These are phyloP conservation scores for Candida xyloterini DNA, from an alignment of 805 yeast species.

Conservation along the genomic window DNA sequence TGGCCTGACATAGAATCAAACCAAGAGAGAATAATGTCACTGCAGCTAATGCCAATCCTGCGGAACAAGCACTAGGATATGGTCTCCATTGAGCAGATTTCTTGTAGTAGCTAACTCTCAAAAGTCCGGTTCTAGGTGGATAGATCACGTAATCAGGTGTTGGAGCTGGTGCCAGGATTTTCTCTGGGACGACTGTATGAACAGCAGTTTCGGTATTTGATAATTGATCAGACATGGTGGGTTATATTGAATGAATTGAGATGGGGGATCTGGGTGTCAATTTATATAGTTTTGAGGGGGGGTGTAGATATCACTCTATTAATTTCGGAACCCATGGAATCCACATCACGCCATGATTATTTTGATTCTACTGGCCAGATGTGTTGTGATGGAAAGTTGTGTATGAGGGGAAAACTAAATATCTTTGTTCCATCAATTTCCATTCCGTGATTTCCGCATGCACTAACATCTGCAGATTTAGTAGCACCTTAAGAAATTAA, in stretches of 20 bases:
- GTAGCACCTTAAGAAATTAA: too few species aligned
- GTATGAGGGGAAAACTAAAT: background rate
- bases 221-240: slow-evolving; percentile 22
- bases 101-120: slow-evolving; percentile 44
- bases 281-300: slow-evolving; percentile 3
- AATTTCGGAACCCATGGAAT: background rate
- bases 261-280: background rate
- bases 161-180: slow-evolving; percentile 4
- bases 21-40: slow-evolving; percentile 48
- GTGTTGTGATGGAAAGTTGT: background rate
- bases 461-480: too few species aligned
- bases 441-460: background rate
- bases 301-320: background rate
- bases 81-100: slow-evolving; percentile 40
- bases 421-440: background rate
- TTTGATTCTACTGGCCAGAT: background rate
- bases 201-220: slow-evolving; percentile 30
- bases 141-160: slow-evolving; percentile 27
- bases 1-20: slow-evolving; percentile 41
- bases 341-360: slow-evolving; percentile 1
- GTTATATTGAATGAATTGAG: background rate
- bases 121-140: slow-evolving; percentile 39
- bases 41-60: slow-evolving; percentile 46
- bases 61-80: slow-evolving; percentile 47
- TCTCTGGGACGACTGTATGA: slow-evolving; percentile 17